Percentiles rank a stretch among this genome's conserved stretches.
Evolutionary conservation across 768 basidiomycete genomes (phyloP).

Genomic region (Lactarius tabidus): DNA sequence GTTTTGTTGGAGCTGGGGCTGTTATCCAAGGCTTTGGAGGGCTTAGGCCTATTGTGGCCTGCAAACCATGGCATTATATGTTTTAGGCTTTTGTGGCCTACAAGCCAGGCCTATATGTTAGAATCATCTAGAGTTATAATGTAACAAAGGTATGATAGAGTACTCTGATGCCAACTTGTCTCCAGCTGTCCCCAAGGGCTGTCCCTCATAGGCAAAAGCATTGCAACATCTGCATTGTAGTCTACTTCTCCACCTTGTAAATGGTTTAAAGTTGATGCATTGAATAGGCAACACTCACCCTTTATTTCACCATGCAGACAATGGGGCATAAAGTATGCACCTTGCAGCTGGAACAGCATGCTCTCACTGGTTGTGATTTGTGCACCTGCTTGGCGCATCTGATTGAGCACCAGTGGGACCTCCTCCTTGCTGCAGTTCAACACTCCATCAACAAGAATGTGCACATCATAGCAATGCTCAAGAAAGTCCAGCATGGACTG

Average conservation of each 20-base stretch:
- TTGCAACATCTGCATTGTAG: constrained; percentile 43
- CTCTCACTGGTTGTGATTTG: constrained; percentile 80
- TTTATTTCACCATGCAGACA: constrained; percentile 21
- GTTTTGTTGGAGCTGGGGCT: too few relatives aligned
- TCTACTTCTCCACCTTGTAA: constrained; percentile 74
- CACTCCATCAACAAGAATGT: constrained; percentile 80
- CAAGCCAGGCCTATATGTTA: too few relatives aligned
- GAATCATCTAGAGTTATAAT: too few relatives aligned
- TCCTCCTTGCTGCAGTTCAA: constrained; percentile 81
- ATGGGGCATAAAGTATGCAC: constrained; percentile 35
- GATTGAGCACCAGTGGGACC: constrained; percentile 66
- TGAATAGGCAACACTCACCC: constrained; percentile 37
- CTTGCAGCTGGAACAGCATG: constrained; percentile 70
- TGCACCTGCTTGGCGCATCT: constrained; percentile 68
- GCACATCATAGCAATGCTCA: constrained; percentile 45
- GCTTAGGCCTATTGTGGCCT: too few relatives aligned
- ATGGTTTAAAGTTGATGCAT: constrained; percentile 69
- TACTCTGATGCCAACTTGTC: too few relatives aligned
- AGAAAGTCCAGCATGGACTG: constrained; percentile 77
- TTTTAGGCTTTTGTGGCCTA: too few relatives aligned
- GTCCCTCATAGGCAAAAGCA: constrained; percentile 28
- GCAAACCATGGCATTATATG: too few relatives aligned
- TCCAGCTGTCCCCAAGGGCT: too few relatives aligned
- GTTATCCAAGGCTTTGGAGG: too few relatives aligned
- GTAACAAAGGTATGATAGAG: too few relatives aligned